Conservation (phyloP, 345 rosid species). For the Turnera subulata region DNA sequence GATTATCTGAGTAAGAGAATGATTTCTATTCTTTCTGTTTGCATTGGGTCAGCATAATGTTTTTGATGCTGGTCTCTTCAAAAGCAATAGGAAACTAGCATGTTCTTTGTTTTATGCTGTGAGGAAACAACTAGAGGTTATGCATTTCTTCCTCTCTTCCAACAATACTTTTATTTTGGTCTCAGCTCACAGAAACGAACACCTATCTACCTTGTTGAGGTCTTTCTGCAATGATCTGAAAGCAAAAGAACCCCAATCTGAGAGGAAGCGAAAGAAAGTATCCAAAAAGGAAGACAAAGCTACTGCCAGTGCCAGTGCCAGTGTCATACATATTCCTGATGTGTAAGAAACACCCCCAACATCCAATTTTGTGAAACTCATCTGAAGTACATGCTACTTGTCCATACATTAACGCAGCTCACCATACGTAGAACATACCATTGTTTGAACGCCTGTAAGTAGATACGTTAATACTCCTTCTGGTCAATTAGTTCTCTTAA, state of each 20-base stretch:
- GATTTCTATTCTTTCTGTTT: too few relatives aligned
- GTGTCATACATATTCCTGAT: conserved; percentile 14
- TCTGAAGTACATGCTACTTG: too few relatives aligned
- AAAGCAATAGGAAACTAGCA: background rate
- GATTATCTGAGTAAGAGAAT: too few relatives aligned
- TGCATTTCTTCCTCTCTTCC: background rate
- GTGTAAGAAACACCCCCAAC: background rate
- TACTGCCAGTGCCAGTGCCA: conserved; percentile 4
- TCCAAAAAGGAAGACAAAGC: conserved; percentile 45
- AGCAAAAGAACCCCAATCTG: conserved; percentile 67
- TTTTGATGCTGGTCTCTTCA: background rate
- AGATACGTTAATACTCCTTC: too few relatives aligned
- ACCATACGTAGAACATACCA: too few relatives aligned
- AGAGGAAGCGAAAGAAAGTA: conserved; percentile 65
- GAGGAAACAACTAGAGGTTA: background rate
- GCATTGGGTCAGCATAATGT: too few relatives aligned
- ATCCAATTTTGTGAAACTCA: conserved; percentile 1
- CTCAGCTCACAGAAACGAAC: conserved; percentile 89
- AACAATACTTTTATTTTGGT: background rate
- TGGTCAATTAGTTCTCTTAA: too few relatives aligned
- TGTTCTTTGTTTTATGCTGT: background rate
- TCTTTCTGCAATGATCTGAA: conserved; percentile 56
- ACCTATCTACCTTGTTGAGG: conserved; percentile 51
- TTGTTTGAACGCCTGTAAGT: too few relatives aligned
- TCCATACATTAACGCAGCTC: too few relatives aligned